phyloP scores from a whole-genome alignment of 2,329 filamentous ascomycete genomes.

The Ascochyta viciae-villosae region DNA sequence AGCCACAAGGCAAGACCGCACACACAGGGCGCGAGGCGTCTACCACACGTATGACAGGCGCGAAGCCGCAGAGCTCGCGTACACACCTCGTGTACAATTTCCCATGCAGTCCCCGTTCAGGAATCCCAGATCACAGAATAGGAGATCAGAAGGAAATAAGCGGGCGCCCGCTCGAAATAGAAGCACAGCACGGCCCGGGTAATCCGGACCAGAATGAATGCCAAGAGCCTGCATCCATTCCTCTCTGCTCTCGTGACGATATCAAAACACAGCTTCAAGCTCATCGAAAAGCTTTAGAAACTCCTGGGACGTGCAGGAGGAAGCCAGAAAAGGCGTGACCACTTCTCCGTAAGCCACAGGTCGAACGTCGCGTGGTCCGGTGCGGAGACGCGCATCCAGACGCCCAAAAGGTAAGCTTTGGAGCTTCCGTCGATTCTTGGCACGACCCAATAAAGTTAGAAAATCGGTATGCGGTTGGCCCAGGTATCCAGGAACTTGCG shows the following conservation, averaged over 20 bases:
- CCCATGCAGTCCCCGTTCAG: neutral
- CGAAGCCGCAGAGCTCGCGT: neutral
- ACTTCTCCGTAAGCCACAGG: neutral
- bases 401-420: slow-evolving; percentile 10
- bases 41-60: neutral
- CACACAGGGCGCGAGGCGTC: neutral
- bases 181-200: slow-evolving; percentile 13
- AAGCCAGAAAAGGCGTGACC: neutral
- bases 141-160: slow-evolving; percentile 7
- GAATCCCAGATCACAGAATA: slow-evolving; percentile 6
- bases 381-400: neutral
- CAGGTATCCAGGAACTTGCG: slow-evolving; percentile 12
- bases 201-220: slow-evolving; percentile 5
- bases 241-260: slow-evolving; percentile 6
- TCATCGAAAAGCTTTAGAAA: neutral
- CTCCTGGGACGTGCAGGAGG: neutral
- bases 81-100: neutral
- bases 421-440: slow-evolving; percentile 8
- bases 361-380: neutral
- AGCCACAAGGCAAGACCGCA: neutral
- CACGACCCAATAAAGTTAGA: slow-evolving; percentile 5
- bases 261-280: neutral
- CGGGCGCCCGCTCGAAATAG: slow-evolving; percentile 10
- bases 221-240: slow-evolving; percentile 8
- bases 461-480: slow-evolving; percentile 12